Evolutionary conservation across 257 asterid species (phyloP).

Genomic region (Coffea canephora): DNA sequence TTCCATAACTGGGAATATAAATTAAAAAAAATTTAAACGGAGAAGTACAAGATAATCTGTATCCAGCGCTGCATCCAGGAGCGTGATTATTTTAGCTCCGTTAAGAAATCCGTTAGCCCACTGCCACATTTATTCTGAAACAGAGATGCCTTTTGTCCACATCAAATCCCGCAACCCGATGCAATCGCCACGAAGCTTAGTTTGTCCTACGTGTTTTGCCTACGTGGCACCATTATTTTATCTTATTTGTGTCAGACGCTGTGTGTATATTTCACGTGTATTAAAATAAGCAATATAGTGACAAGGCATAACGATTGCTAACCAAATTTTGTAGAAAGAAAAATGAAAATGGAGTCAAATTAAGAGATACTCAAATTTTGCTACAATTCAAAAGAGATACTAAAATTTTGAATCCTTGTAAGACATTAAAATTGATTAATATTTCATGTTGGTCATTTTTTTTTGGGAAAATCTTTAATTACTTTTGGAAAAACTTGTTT

Average conservation of each 20-base stretch:
- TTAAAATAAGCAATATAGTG: too few relatives aligned
- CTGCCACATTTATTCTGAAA: not conserved
- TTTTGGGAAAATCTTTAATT: too few relatives aligned
- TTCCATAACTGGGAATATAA: not conserved
- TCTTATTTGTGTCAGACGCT: too few relatives aligned
- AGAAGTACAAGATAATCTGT: not conserved
- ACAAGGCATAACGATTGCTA: too few relatives aligned
- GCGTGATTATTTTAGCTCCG: not conserved
- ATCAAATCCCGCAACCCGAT: not conserved
- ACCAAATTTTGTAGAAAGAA: not conserved
- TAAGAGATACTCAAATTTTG: too few relatives aligned
- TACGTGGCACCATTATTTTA: constrained; percentile 2
- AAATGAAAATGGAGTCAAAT: not conserved
- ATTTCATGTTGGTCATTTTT: too few relatives aligned
- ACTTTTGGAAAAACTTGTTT: too few relatives aligned
- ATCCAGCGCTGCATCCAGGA: not conserved
- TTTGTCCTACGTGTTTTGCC: constrained; percentile 5
- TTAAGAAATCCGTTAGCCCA: not conserved
- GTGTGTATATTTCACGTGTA: too few relatives aligned
- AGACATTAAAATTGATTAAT: too few relatives aligned
- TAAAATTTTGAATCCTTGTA: too few relatives aligned
- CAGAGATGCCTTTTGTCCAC: not conserved
- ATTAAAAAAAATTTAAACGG: not conserved
- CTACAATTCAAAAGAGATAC: too few relatives aligned
- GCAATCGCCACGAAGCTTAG: not conserved